Evolutionary conservation across 129 eudicot species (phyloP).

Genomic region (carrot (Daucus carota)): DH1_v3.0 NC_030382.2:30887501-30888000

Average conservation of each 20-base stretch:
- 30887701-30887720: background rate
- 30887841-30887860: conserved; percentile 4
- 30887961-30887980: background rate
- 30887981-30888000: no score
- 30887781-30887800: conserved; percentile 13
- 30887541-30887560: background rate
- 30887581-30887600: background rate
- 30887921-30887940: background rate
- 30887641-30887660: background rate
- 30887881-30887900: conserved; percentile 13
- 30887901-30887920: conserved; percentile 10
- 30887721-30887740: background rate
- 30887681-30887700: background rate
- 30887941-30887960: background rate
- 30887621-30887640: background rate
- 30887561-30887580: background rate
- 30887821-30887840: conserved; percentile 12
- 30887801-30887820: conserved; percentile 12
- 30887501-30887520: background rate
- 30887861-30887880: conserved; percentile 10
- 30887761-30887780: background rate
- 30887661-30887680: background rate
- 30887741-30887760: background rate
- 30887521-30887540: background rate
- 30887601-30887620: background rate